Conservation (phyloP, 2,329 filamentous ascomycete genomes). For the Pseudocercospora fuligena region DNA sequence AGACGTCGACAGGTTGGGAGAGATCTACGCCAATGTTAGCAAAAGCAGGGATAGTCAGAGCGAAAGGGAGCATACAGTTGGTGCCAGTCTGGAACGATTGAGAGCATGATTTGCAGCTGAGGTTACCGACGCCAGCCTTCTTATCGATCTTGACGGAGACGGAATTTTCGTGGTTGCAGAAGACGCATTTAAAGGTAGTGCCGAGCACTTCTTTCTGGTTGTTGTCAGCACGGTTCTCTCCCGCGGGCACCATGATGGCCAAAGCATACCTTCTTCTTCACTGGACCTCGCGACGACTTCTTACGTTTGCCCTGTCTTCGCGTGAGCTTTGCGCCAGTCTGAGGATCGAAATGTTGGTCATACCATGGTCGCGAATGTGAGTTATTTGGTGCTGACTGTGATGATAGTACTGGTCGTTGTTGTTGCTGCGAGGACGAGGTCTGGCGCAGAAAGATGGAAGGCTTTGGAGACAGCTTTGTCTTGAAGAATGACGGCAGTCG, state of each 20-base stretch:
- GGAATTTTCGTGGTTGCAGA: conserved; percentile 97
- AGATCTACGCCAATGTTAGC: conserved; percentile 66
- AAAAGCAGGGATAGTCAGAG: neutral
- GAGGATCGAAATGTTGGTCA: neutral
- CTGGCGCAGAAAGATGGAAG: neutral
- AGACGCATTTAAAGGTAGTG: conserved; percentile 92
- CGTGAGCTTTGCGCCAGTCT: conserved; percentile 2
- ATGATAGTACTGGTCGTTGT: neutral
- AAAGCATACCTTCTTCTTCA: conserved; percentile 72
- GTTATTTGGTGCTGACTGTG: neutral
- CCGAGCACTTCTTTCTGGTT: conserved; percentile 63
- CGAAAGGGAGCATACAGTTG: conserved; percentile 79
- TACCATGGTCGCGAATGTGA: neutral
- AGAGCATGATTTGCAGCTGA: conserved; percentile 91
- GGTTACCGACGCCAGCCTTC: conserved; percentile 81
- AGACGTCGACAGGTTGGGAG: conserved; percentile 90
- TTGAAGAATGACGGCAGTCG: neutral
- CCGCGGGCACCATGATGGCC: conserved; percentile 6
- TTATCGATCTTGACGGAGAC: conserved; percentile 92
- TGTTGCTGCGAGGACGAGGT: neutral
- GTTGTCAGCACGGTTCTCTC: conserved; percentile 19
- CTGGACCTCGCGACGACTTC: conserved; percentile 78
- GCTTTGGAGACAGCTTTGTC: neutral
- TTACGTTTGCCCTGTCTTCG: conserved; percentile 79
- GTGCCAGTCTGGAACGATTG: conserved; percentile 92